These are phyloP conservation scores for Tilletia indica DNA, from an alignment of 1,284 basidiomycete genomes.

Conservation along the genomic window DNA sequence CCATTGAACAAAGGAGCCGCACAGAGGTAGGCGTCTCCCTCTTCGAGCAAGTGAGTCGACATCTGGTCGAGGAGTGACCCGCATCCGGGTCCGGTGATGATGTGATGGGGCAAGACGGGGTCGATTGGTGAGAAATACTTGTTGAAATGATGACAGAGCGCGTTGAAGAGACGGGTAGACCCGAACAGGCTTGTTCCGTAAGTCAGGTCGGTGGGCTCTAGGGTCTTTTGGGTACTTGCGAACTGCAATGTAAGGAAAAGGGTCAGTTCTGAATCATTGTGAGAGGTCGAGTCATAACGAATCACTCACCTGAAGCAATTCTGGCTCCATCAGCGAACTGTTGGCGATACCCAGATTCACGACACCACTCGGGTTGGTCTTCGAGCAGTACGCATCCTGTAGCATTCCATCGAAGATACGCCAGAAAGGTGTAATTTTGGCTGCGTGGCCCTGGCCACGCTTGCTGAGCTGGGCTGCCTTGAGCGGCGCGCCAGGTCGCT, in stretches of 20 bases:
- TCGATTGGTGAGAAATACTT: slow-evolving; percentile 20
- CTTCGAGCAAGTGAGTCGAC: slow-evolving; percentile 24
- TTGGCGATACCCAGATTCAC: slow-evolving; percentile 35
- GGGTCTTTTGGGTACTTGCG: neutral
- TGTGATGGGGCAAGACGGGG: slow-evolving; percentile 23
- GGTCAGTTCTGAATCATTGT: neutral
- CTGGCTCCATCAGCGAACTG: slow-evolving; percentile 28
- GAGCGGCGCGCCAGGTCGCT: neutral
- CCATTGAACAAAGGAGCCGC: slow-evolving; percentile 22
- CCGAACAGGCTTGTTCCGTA: slow-evolving; percentile 29
- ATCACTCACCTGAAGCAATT: slow-evolving; percentile 21
- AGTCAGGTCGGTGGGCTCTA: slow-evolving; percentile 2
- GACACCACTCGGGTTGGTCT: slow-evolving; percentile 23
- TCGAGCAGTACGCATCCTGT: slow-evolving; percentile 22
- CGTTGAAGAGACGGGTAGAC: slow-evolving; percentile 29
- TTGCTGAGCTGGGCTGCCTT: neutral
- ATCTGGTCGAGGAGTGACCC: slow-evolving; percentile 30
- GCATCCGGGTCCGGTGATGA: slow-evolving; percentile 30
- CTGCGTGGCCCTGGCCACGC: slow-evolving; percentile 11
- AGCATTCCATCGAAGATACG: slow-evolving; percentile 29
- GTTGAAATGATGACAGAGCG: slow-evolving; percentile 26
- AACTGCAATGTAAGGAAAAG: neutral
- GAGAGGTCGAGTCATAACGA: too few relatives aligned
- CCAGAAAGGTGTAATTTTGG: slow-evolving; percentile 19
- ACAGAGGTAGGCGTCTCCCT: slow-evolving; percentile 21